Conservation (phyloP, 1,284 basidiomycete genomes). For the Malassezia brasiliensis region DNA sequence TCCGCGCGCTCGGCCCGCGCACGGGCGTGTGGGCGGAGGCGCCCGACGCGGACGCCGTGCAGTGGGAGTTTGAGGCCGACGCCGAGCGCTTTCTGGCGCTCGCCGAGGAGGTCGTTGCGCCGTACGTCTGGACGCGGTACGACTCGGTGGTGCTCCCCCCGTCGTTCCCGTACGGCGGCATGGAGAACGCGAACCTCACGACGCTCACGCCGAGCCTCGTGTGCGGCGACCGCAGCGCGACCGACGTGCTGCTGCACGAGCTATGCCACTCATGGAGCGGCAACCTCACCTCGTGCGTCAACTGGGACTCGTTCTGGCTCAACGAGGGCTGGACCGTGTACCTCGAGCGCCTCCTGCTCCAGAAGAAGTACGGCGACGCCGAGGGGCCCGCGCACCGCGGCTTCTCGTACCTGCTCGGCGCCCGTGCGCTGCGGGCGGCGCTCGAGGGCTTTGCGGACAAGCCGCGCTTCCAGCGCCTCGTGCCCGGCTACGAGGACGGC, state of each 20-base stretch:
- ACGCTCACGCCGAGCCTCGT: slow-evolving; percentile 45
- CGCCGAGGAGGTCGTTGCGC: slow-evolving; percentile 43
- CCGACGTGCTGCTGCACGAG: slow-evolving; percentile 52
- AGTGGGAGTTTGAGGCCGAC: slow-evolving; percentile 47
- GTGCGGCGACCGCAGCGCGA: slow-evolving; percentile 34
- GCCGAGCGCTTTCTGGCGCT: slow-evolving; percentile 43
- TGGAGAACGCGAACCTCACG: slow-evolving; percentile 47
- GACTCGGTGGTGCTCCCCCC: slow-evolving; percentile 85
- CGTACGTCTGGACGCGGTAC: slow-evolving; percentile 78
- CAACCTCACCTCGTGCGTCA: slow-evolving; percentile 42
- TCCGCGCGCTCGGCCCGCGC: slow-evolving; percentile 38
- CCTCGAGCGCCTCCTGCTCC: slow-evolving; percentile 72
- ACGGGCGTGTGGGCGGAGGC: slow-evolving; percentile 47
- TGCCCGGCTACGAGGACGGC: slow-evolving; percentile 71
- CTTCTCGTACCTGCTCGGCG: slow-evolving; percentile 68
- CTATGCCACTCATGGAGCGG: slow-evolving; percentile 45
- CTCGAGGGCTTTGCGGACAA: slow-evolving; percentile 52
- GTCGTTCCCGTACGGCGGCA: slow-evolving; percentile 66
- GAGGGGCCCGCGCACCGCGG: slow-evolving; percentile 61
- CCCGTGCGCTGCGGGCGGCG: slow-evolving; percentile 64
- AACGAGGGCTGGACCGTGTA: slow-evolving; percentile 76
- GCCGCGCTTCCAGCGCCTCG: slow-evolving; percentile 72
- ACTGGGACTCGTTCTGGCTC: slow-evolving; percentile 47
- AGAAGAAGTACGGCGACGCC: slow-evolving; percentile 59
- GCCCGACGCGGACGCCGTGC: slow-evolving; percentile 33